phyloP scores from a whole-genome alignment of 371 early-diverging fungal species.

The Mortierella sp. region DNA sequence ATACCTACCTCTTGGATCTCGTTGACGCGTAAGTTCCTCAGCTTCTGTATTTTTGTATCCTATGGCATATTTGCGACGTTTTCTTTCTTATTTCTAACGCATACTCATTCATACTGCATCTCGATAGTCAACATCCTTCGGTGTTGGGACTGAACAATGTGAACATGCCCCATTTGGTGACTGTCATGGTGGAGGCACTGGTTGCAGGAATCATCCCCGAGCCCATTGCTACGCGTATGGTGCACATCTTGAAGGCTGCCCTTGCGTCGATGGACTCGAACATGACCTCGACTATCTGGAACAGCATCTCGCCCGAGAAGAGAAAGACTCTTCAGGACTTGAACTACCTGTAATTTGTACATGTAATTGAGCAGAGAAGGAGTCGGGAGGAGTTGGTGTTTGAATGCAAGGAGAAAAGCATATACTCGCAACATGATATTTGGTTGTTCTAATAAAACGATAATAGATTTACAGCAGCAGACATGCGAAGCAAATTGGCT shows the following conservation, averaged over 20 bases:
- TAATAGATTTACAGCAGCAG: no score
- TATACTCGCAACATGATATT: no score
- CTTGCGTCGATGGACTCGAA: conserved; percentile 69
- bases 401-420: no score
- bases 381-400: not conserved
- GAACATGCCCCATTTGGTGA: conserved; percentile 74
- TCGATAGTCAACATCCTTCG: conserved; percentile 66
- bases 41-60: not conserved
- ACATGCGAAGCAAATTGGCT: no score
- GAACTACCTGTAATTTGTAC: conserved; percentile 34
- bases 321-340: conserved; percentile 72
- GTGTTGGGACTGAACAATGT: conserved; percentile 71
- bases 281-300: conserved; percentile 75
- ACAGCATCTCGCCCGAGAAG: conserved; percentile 74
- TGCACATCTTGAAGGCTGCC: conserved; percentile 70
- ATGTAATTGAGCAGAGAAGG: no score
- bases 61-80: conserved; percentile 32
- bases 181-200: conserved; percentile 77
- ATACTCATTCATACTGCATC: not conserved
- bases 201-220: conserved; percentile 73
- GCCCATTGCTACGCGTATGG: conserved; percentile 73
- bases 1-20: conserved; percentile 84
- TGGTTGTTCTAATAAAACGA: no score
- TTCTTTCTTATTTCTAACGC: not conserved
- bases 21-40: conserved; percentile 63